phyloP scores from a whole-genome alignment of 139 green algal genomes.

The Zygnema circumcarinatum region DNA sequence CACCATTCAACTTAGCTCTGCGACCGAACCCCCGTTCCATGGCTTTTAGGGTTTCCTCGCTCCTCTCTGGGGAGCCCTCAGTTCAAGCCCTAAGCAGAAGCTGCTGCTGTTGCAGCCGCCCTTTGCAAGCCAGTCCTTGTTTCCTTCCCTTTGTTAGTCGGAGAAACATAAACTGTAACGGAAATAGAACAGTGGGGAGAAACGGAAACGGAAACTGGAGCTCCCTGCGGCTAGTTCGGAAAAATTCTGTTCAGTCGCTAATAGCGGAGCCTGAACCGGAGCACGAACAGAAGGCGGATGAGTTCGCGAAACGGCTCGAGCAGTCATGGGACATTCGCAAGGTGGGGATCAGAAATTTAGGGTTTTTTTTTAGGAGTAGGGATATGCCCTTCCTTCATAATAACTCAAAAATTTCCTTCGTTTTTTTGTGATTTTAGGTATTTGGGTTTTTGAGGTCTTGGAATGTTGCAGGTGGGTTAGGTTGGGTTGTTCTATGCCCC shows the following conservation, averaged over 20 bases:
- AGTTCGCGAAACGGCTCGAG: conserved; percentile 12
- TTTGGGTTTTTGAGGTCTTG: neutral
- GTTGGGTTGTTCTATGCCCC: neutral
- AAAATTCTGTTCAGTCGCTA: neutral
- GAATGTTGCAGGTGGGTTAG: too few species aligned
- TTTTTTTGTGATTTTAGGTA: neutral
- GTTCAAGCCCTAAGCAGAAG: too few species aligned
- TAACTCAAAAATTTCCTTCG: neutral
- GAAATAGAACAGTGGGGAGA: neutral
- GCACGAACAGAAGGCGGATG: neutral
- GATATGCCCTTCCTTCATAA: neutral
- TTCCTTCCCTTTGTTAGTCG: too few species aligned
- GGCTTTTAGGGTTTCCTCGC: too few species aligned
- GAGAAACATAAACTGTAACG: too few species aligned
- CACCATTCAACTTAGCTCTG: too few species aligned
- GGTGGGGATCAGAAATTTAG: neutral
- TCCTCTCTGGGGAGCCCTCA: too few species aligned
- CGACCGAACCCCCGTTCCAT: too few species aligned
- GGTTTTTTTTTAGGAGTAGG: neutral
- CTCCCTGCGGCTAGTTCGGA: too few species aligned
- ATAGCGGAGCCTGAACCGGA: neutral
- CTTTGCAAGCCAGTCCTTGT: too few species aligned
- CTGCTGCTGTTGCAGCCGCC: too few species aligned
- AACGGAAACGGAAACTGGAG: neutral
- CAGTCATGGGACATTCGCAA: conserved; percentile 9